Base-by-base conservation (phyloP, 1,284 basidiomycete genomes). In the Trichosporon inkin region DNA sequence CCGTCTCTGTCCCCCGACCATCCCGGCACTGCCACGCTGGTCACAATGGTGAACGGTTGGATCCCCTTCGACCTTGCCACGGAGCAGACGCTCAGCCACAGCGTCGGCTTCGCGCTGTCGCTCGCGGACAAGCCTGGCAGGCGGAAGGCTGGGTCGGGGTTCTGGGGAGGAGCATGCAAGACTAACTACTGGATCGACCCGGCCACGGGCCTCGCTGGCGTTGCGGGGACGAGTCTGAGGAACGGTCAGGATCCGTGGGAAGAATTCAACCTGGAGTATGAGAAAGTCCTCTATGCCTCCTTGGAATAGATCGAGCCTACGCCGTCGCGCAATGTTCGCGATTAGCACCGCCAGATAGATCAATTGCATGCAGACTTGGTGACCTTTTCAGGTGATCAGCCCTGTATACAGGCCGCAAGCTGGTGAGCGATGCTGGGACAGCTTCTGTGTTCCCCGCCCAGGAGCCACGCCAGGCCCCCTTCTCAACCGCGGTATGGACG, bases 161-260 rank as follows among this genome's bases (percentile, higher is more conserved):
- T 41, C 28, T 74, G 72, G 72, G 55, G 54, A 40, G 69, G 69
- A 22, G 66, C 66, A 36, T 69, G 65, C 2, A 66, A 69, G 57
- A 72, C 70, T 1, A 44, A 66, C 56, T 72, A 62, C 61, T 72
- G 71, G 71, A 55, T 74, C 17, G 72, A 72, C 53, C 72, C 72
- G 7, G 56, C 53, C 3, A 62, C 63, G 3, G 69, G 69, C 5
- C 52, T 73, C 13, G 69, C 65, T 13, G 44, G 44, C 6, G 44
- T 49, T 7, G 44, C 44, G 24, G 44, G 51, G 32, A 53, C 51
- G 51, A 36, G 34, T 11, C 20, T 53, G 34, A 19, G 35, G 17
- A 53, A 53, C 19, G 51, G 51, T 16, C 51, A 36, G 34, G 51
- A 53, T n/a, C 51, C 51, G 10, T 53, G 51, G 51, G 51, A 53